Evolutionary conservation across 306 rosid species (phyloP), one percentile per base, ranked within the genome.

Genomic region (Malus sylvestris): DNA sequence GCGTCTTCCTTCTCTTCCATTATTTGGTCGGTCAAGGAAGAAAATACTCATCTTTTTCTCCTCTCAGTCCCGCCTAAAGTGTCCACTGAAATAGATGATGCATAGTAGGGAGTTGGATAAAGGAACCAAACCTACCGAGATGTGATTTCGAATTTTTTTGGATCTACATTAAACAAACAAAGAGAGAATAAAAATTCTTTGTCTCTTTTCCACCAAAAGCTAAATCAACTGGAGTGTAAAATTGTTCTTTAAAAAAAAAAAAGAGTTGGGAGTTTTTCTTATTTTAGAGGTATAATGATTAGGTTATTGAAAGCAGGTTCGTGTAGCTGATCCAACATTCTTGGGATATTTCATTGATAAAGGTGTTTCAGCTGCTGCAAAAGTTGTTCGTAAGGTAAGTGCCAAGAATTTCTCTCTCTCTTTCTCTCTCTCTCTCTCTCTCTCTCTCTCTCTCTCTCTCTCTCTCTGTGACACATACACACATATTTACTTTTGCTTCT

Each of bases 361-460:
- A 87, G 98, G 98, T 64, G 99, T 91, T 35, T 87, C 98, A 57
- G 84, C 99, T 4, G 99, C 96, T 64, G 96, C 99, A 62, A 95
- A 95, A 87, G 99, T 95, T 74, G 99, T 95, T 40, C 97, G 97
- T 65, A 95, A 95, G 98, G 98, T 92, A 87, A 85, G 79, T 53
- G 55, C 27, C 58, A 18, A 11, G 53, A 46, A 27, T 15, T 69
- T 8, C 8, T 45, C 8, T 25, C 25, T 25, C 25, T 25, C 25
- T 25, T 25, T 25, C 25, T 25, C 25, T 25, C 25, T 25, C 25
- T 25, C 25, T 23, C 25, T 25, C 25, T 25, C 25, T 25, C 25
- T 25, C 25, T 25, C 22, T 30, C 42, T 46, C 15, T 33, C 44
- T 40, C 12, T 49, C 10, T 35, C 12, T 30, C 42, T 46, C 16